Evolutionary conservation across 345 rosid species (phyloP).

Genomic region (Atalantia buxifolia): DNA sequence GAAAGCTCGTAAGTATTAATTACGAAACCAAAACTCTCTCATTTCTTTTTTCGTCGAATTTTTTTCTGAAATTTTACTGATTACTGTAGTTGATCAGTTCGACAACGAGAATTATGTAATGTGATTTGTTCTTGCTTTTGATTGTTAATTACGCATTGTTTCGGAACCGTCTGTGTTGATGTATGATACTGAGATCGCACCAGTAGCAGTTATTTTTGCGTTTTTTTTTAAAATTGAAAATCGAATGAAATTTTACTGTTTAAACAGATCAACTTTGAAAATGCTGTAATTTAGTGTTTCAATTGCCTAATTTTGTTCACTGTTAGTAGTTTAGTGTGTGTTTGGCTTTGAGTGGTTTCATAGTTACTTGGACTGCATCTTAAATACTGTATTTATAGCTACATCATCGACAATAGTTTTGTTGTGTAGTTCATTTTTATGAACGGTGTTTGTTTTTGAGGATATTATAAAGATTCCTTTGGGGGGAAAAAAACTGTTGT

Average conservation of each 20-base stretch:
- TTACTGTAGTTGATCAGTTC: background rate
- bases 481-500: background rate
- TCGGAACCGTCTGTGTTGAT: background rate
- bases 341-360: background rate
- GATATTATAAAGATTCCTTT: background rate
- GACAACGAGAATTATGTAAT: background rate
- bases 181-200: background rate
- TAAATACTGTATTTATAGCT: background rate
- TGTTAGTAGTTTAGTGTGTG: background rate
- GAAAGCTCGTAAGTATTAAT: background rate
- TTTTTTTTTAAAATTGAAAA: background rate
- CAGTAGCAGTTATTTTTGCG: background rate
- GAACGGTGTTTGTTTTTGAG: background rate
- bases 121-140: slow-evolving; percentile 10
- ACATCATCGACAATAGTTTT: no score
- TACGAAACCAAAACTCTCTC: background rate
- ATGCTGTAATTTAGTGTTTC: background rate
- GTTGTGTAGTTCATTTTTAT: background rate
- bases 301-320: background rate
- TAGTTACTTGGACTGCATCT: background rate
- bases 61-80: background rate
- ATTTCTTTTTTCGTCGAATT: background rate
- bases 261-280: background rate
- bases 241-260: slow-evolving; percentile 8
- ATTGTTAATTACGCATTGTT: background rate